Conservation (phyloP, 805 yeast genomes). For the Wickerhamomyces alni region DNA sequence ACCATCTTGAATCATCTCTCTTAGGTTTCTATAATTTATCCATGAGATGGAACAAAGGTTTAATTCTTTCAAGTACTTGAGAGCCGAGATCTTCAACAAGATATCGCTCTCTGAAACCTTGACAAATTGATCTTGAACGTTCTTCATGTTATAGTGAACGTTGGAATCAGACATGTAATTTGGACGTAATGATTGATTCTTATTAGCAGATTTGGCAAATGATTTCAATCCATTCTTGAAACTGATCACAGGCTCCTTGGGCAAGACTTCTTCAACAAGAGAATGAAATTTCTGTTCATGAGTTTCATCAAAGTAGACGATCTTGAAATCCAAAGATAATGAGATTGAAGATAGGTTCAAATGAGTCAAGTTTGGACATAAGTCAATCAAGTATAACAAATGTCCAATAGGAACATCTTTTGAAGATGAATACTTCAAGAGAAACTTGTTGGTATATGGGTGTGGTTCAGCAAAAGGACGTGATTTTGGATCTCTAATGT, state of each 20-base stretch:
- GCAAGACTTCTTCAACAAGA: conserved; percentile 18
- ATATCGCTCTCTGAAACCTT: conserved; percentile 20
- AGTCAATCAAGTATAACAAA: conserved; percentile 57
- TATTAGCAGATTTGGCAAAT: not conserved
- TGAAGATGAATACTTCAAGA: conserved; percentile 57
- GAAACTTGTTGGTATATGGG: conserved; percentile 56
- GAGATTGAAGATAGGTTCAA: conserved; percentile 59
- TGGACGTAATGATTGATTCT: not conserved
- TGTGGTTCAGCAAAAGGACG: conserved; percentile 38
- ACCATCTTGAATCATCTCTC: conserved; percentile 22
- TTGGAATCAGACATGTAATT: conserved; percentile 18
- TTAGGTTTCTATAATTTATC: conserved; percentile 35
- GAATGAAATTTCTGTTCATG: conserved; percentile 8
- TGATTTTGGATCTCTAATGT: conserved; percentile 11
- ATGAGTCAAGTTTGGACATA: conserved; percentile 54
- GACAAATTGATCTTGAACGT: conserved; percentile 12
- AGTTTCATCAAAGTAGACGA: conserved; percentile 19
- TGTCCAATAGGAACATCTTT: conserved; percentile 78
- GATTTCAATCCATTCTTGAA: not conserved
- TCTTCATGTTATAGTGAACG: conserved; percentile 18
- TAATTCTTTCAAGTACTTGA: conserved; percentile 30
- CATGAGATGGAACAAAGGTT: conserved; percentile 39
- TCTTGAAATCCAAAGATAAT: conserved; percentile 61
- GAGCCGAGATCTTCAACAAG: conserved; percentile 22
- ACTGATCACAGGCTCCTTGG: not conserved